Percentiles rank a stretch among this genome's conserved stretches.
Conservation (phyloP, 371 early-diverging fungal genomes). For the Apophysomyces sp. region DNA sequence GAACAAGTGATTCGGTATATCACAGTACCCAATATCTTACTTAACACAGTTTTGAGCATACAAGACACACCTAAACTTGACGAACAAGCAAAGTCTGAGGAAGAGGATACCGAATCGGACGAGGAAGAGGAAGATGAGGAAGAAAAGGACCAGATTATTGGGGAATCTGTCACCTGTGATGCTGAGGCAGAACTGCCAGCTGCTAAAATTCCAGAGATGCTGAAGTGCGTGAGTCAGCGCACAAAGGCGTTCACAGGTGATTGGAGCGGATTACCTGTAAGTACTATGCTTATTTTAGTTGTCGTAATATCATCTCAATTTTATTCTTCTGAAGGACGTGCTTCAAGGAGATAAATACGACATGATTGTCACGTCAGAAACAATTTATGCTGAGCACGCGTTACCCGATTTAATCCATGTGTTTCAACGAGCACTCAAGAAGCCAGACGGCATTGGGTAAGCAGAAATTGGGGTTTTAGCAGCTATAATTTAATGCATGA, state of each 20-base stretch:
- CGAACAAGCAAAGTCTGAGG: constrained; percentile 20
- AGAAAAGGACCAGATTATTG: constrained; percentile 46
- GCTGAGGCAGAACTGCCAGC: constrained; percentile 50
- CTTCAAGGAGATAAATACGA: constrained; percentile 63
- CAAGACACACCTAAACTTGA: constrained; percentile 22
- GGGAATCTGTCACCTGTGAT: constrained; percentile 43
- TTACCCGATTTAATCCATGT: constrained; percentile 58
- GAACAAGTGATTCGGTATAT: constrained; percentile 82
- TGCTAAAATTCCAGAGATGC: constrained; percentile 38
- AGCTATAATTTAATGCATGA: neutral
- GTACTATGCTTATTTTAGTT: neutral
- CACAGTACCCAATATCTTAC: constrained; percentile 87
- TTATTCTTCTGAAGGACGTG: neutral
- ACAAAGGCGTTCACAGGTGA: constrained; percentile 71
- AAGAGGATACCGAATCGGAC: constrained; percentile 8
- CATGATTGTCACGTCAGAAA: constrained; percentile 90
- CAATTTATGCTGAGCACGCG: constrained; percentile 81
- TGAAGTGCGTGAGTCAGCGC: constrained; percentile 37
- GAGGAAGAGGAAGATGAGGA: constrained; percentile 55
- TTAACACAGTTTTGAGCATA: constrained; percentile 64
- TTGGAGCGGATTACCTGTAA: constrained; percentile 61
- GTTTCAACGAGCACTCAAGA: constrained; percentile 63
- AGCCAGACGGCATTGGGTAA: constrained; percentile 72
- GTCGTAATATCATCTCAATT: neutral
- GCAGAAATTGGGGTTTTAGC: constrained; percentile 10